These are phyloP conservation scores for Ceraceosorus guamensis DNA, from an alignment of 1,284 basidiomycete genomes.

Conservation along the genomic window DNA sequence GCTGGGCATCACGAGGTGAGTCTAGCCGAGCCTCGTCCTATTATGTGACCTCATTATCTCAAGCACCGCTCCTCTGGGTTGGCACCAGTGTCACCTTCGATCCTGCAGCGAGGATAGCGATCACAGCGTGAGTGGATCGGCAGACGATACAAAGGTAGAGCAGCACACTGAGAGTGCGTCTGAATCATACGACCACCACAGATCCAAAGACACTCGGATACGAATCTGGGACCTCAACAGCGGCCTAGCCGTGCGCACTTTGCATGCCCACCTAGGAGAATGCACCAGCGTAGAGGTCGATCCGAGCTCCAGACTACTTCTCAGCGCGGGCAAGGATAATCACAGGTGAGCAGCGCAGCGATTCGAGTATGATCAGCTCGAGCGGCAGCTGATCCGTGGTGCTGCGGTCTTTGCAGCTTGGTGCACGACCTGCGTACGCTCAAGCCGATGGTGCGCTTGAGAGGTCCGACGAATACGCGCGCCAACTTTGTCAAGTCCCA, in stretches of 20 bases:
- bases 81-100: slow-evolving; percentile 46
- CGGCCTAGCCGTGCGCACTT: slow-evolving; percentile 50
- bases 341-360: slow-evolving; percentile 41
- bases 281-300: slow-evolving; percentile 53
- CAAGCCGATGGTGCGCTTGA: slow-evolving; percentile 51
- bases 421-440: slow-evolving; percentile 31
- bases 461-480: slow-evolving; percentile 53
- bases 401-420: not conserved
- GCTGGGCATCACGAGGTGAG: slow-evolving; percentile 48
- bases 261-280: slow-evolving; percentile 52
- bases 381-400: too few relatives aligned
- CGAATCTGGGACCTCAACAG: slow-evolving; percentile 54
- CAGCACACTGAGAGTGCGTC: not conserved
- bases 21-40: slow-evolving; percentile 4
- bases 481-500: slow-evolving; percentile 53
- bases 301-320: slow-evolving; percentile 50
- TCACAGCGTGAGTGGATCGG: slow-evolving; percentile 43
- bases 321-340: slow-evolving; percentile 53
- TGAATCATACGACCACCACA: not conserved
- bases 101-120: slow-evolving; percentile 51
- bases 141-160: not conserved
- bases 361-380: slow-evolving; percentile 47
- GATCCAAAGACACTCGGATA: slow-evolving; percentile 52
- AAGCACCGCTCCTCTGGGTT: not conserved
- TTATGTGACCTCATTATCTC: too few relatives aligned